A percentile compares a stretch with the other conserved stretches of the same genome.
phyloP scores from a whole-genome alignment of 192 early-diverging fungal species.

The Gaertneriomyces sp. region DNA sequence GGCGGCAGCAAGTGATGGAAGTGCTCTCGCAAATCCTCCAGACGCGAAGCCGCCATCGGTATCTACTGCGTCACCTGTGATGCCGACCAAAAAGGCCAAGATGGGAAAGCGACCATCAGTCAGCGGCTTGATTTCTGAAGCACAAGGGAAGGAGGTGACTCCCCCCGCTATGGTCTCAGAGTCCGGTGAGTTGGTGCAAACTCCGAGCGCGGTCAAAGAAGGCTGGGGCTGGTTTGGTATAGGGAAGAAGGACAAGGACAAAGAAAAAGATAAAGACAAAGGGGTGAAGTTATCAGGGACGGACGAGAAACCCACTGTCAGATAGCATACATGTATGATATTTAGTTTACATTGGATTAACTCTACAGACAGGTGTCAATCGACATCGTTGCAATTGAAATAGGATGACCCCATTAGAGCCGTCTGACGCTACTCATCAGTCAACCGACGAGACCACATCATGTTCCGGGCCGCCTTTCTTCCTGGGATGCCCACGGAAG shows the following conservation, averaged over 20 bases:
- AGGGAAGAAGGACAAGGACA: slow-evolving; percentile 22
- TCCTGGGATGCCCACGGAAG: too few species aligned
- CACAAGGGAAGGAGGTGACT: not conserved
- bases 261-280: slow-evolving; percentile 15
- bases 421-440: too few species aligned
- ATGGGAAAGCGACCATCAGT: slow-evolving; percentile 4
- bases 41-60: not conserved
- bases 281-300: not conserved
- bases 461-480: too few species aligned
- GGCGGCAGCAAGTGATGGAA: not conserved
- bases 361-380: too few species aligned
- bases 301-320: not conserved
- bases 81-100: not conserved
- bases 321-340: not conserved
- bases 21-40: not conserved
- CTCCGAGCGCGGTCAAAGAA: slow-evolving; percentile 5
- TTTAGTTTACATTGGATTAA: too few species aligned
- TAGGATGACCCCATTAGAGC: too few species aligned
- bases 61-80: not conserved
- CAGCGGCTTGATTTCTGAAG: slow-evolving; percentile 1
- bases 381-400: too few species aligned
- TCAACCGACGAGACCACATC: too few species aligned
- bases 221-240: slow-evolving; percentile 29
- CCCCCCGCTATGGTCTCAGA: too few species aligned
- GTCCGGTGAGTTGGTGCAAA: too few species aligned